Base-by-base conservation (phyloP, 2,329 filamentous ascomycete genomes). In the Atkinsonella hypoxylon region DNA sequence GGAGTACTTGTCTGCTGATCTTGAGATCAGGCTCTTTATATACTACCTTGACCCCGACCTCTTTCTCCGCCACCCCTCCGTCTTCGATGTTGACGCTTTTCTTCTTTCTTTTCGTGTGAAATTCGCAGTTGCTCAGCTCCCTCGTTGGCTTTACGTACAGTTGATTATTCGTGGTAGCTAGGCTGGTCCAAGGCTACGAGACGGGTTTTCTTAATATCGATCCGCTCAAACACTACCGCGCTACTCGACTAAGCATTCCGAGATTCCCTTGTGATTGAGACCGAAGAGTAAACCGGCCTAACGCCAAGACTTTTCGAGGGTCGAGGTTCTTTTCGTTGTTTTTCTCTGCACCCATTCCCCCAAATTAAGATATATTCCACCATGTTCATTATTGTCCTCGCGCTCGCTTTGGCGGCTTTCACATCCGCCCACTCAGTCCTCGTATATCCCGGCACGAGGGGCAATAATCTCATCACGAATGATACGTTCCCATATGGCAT, bases 361-460 rank as follows among this genome's bases (percentile, higher is more conserved):
- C 22, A 13, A 42, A 6, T 11, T 26, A 20, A 20, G 7, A 18
- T 12, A 15, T 17, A 10, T 10, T 9, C 7, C 12, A 44, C 10
- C 20, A 52, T 52, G 51, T 13, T 52, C 6, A 6, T 26, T 12
- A 20, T 20, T 12, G 1, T 68, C 50, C 51, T 69, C 54, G 63
- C 70, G 51, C 55, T 78, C 51, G 62, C 69, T 62, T 60, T 72
- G 57, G 74, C 73, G 53, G 67, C 72, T 40, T 56, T 82, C 59
- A 72, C 73, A 55, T 71, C 76, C 34, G 82, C 83, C n/a, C 88
- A 94, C 65, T 86, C 78, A n/a, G 78, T 95, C 62, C 84, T 95
- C 65, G 83, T 83, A 55, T 94, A 94, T 63, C 89, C 89, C 0
- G 87, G 86, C 58, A 91, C 85, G 82, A 73, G 89, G 77, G 89